Conservation (phyloP, 805 yeast genomes). For the Pichia manshurica region DNA sequence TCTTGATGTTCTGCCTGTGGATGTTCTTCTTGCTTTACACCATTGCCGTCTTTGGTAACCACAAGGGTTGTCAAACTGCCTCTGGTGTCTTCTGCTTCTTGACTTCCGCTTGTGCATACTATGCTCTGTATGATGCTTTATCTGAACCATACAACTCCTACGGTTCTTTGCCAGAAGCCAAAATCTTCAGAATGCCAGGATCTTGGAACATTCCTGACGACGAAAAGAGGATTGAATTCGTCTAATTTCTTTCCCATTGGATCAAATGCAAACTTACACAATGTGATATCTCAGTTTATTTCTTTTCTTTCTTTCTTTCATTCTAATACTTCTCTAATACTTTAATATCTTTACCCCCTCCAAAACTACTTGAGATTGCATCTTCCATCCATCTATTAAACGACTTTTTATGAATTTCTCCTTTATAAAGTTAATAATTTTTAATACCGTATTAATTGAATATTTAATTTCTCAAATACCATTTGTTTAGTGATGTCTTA, state of each 20-base stretch:
- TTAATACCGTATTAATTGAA: too few species aligned
- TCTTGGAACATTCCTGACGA: slow-evolving; percentile 21
- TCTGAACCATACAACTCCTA: slow-evolving; percentile 22
- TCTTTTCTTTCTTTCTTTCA: not conserved
- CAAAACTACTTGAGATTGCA: too few species aligned
- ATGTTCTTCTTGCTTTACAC: slow-evolving; percentile 38
- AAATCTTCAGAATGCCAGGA: slow-evolving; percentile 26
- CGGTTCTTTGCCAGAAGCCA: slow-evolving; percentile 20
- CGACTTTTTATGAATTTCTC: too few species aligned
- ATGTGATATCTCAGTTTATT: not conserved
- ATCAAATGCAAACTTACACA: not conserved
- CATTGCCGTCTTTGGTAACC: slow-evolving; percentile 34
- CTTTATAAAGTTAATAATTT: too few species aligned
- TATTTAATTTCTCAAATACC: too few species aligned
- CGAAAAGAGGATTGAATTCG: slow-evolving; percentile 18
- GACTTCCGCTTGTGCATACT: slow-evolving; percentile 36
- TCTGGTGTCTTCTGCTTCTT: slow-evolving; percentile 40
- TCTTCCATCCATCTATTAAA: too few species aligned
- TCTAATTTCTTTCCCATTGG: slow-evolving; percentile 8
- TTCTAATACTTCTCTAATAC: too few species aligned
- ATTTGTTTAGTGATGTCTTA: too few species aligned
- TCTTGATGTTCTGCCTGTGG: slow-evolving; percentile 34
- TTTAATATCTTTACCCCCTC: not conserved
- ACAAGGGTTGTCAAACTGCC: slow-evolving; percentile 29
- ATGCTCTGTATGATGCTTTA: slow-evolving; percentile 37